Percentiles rank a stretch among this genome's conserved stretches.
These are phyloP conservation scores for Umbelopsis sp. DNA, from an alignment of 371 early-diverging fungal species.

Conservation along the genomic window DNA sequence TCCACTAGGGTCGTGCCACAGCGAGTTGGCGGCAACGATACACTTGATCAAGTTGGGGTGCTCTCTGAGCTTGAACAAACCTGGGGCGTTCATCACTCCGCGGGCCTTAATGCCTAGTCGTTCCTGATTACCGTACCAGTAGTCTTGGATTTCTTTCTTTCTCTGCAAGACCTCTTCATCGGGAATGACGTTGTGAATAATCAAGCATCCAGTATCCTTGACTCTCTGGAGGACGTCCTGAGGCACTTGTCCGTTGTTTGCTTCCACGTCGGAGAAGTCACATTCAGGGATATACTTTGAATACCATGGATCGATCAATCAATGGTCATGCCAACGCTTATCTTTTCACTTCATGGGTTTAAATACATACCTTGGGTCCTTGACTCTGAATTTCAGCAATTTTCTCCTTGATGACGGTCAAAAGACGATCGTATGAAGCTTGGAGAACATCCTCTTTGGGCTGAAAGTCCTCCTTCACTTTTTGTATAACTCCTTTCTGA, in stretches of 20 bases:
- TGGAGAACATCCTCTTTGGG: not conserved
- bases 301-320: no score
- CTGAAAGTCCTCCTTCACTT: not conserved
- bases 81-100: conserved; percentile 6
- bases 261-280: not conserved
- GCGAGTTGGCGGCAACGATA: not conserved
- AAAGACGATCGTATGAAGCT: conserved; percentile 12
- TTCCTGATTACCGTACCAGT: conserved; percentile 16
- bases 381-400: not conserved
- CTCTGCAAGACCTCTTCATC: conserved; percentile 4
- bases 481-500: not conserved
- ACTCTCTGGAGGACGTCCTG: not conserved
- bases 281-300: not conserved
- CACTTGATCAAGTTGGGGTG: conserved; percentile 5
- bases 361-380: conserved; percentile 3
- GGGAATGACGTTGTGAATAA: conserved; percentile 9
- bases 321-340: no score
- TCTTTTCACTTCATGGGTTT: not conserved
- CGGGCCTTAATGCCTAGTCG: not conserved
- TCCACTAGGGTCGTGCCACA: conserved; percentile 13
- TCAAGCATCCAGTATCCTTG: conserved; percentile 5
- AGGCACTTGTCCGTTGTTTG: not conserved
- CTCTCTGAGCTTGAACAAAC: conserved; percentile 12
- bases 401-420: not conserved
- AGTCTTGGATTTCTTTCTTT: conserved; percentile 9